A percentile compares a stretch with the other conserved stretches of the same genome.
These are phyloP conservation scores for Diospyros lotus DNA, from an alignment of 148 eudicot species.

Conservation along the genomic window DNA sequence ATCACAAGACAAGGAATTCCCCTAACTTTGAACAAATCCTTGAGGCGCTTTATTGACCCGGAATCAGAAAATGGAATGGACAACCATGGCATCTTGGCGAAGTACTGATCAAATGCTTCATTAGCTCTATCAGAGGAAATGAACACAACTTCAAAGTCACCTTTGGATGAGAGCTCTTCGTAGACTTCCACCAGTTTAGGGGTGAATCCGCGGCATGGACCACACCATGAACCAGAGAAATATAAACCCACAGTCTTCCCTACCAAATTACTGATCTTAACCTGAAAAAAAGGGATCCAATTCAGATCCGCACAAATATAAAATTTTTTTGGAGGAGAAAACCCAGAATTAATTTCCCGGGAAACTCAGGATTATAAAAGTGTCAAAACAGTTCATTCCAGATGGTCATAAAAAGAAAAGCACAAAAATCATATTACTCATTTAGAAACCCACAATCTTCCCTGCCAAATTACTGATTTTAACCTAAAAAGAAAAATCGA, in stretches of 20 bases:
- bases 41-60: constrained; percentile 14
- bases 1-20: constrained; percentile 51
- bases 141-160: constrained; percentile 44
- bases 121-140: constrained; percentile 44
- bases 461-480: constrained; percentile 36
- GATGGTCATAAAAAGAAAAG: not conserved
- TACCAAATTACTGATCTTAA: constrained; percentile 32
- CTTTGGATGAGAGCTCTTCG: constrained; percentile 33
- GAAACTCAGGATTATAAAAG: too few species aligned
- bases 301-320: not conserved
- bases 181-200: constrained; percentile 36
- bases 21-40: constrained; percentile 32
- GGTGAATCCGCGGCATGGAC: constrained; percentile 52
- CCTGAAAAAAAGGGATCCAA: constrained; percentile 25
- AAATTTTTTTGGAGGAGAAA: not conserved
- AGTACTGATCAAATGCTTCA: constrained; percentile 41
- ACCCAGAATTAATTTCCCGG: not conserved
- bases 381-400: too few species aligned
- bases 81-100: constrained; percentile 58
- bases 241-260: constrained; percentile 46
- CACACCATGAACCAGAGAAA: constrained; percentile 61
- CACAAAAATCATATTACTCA: not conserved
- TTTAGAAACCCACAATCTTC: constrained; percentile 38
- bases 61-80: constrained; percentile 47
- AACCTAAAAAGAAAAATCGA: constrained; percentile 25